phyloP scores from a whole-genome alignment of 2,329 filamentous ascomycete species.

The Aspergillus ochraceus region DNA sequence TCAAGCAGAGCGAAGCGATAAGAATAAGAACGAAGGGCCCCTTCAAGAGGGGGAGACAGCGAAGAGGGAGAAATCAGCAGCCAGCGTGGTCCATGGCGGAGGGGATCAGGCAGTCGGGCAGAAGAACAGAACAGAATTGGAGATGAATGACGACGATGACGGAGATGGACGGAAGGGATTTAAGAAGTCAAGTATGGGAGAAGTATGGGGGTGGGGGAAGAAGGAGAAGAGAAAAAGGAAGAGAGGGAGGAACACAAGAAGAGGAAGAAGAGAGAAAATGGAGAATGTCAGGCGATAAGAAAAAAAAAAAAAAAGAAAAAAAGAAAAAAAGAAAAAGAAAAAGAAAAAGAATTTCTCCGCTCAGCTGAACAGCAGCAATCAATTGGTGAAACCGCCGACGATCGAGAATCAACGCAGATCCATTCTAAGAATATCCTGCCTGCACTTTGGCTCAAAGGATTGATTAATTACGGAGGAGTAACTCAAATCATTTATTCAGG shows the following conservation, averaged over 20 bases:
- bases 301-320: not conserved
- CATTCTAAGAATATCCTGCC: no score
- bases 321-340: not conserved
- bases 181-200: not conserved
- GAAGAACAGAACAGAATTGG: constrained; percentile 7
- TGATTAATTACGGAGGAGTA: no score
- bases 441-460: no score
- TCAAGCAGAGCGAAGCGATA: not conserved
- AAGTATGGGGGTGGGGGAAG: no score
- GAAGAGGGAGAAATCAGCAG: constrained; percentile 15
- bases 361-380: not conserved
- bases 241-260: not conserved
- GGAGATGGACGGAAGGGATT: not conserved
- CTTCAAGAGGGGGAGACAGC: not conserved
- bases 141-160: not conserved
- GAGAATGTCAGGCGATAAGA: not conserved
- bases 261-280: constrained; percentile 3
- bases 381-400: not conserved
- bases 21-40: not conserved
- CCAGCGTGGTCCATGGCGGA: constrained; percentile 29
- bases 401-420: no score
- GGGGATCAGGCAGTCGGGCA: constrained; percentile 26
- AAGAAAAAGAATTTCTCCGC: not conserved
- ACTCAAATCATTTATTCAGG: no score
- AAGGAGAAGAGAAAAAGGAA: not conserved